Conservation (phyloP, 2,329 filamentous ascomycete species). For the Aspergillus oerlinghausenensis region DNA sequence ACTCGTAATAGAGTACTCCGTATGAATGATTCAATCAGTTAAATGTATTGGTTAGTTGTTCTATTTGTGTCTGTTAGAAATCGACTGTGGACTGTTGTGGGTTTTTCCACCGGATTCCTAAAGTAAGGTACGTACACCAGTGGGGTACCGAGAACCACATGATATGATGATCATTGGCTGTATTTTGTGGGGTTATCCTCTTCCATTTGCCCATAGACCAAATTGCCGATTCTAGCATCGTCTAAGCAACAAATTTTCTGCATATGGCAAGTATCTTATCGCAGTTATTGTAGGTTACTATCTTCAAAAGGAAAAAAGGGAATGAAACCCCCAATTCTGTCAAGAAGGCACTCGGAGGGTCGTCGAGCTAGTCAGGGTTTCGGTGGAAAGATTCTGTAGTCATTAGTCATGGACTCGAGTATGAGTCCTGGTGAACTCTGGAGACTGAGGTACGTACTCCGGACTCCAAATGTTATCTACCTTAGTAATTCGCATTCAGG, state of each 20-base stretch:
- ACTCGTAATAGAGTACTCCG: neutral
- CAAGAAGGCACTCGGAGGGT: neutral
- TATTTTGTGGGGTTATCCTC: constrained; percentile 13
- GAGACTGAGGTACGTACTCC: neutral
- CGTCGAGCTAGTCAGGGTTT: neutral
- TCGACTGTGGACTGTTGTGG: neutral
- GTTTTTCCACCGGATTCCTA: neutral
- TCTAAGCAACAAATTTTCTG: neutral
- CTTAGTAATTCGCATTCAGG: neutral
- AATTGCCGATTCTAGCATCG: neutral
- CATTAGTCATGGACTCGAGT: neutral
- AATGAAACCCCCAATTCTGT: neutral
- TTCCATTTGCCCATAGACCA: neutral
- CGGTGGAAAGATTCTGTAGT: neutral
- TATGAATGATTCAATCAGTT: neutral
- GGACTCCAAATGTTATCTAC: neutral
- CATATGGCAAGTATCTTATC: neutral
- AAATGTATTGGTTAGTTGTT: too few species aligned
- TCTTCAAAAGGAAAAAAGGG: neutral
- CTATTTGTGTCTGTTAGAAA: neutral
- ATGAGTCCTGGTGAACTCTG: neutral
- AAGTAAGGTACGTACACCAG: neutral
- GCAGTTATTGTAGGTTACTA: neutral
- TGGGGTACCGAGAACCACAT: neutral
- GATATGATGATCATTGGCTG: constrained; percentile 6